Conservation (phyloP, 1,139 yeast genomes). For the Saccharomyces hybrid region DNA sequence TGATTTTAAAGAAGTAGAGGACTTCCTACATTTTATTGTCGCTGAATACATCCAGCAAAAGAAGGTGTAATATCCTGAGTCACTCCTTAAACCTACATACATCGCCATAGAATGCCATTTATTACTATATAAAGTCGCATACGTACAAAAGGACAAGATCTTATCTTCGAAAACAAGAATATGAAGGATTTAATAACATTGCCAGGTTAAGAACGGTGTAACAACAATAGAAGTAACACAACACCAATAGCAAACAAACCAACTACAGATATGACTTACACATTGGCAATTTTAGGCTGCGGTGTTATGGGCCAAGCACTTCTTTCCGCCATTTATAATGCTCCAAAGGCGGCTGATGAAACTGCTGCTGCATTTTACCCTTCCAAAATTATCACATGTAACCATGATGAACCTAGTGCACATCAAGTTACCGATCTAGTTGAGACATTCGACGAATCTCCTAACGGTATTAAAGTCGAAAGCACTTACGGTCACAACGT, state of each 20-base stretch:
- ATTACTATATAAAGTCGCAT: background rate
- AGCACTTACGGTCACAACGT: conserved; percentile 49
- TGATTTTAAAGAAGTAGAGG: conserved; percentile 31
- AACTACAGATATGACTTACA: conserved; percentile 31
- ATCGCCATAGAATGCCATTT: background rate
- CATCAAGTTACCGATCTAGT: conserved; percentile 37
- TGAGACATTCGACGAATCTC: conserved; percentile 35
- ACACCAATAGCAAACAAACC: background rate
- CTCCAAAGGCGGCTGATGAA: conserved; percentile 34
- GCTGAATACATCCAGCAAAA: conserved; percentile 19
- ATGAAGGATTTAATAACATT: background rate
- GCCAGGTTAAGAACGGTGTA: background rate
- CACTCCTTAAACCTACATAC: background rate
- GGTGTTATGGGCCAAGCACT: conserved; percentile 99
- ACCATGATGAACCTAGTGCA: conserved; percentile 49
- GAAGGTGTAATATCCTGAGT: background rate
- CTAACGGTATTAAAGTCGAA: conserved; percentile 42
- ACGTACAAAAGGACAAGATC: background rate
- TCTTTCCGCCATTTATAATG: conserved; percentile 61
- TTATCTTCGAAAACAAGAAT: background rate
- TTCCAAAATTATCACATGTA: conserved; percentile 65
- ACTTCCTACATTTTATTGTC: conserved; percentile 29
- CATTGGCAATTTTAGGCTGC: conserved; percentile 78
- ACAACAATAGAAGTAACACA: background rate
- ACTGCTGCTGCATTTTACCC: conserved; percentile 41